Evolutionary conservation across 2,329 filamentous ascomycete species (phyloP).

Genomic region (Exophiala lecanii-corni): DNA sequence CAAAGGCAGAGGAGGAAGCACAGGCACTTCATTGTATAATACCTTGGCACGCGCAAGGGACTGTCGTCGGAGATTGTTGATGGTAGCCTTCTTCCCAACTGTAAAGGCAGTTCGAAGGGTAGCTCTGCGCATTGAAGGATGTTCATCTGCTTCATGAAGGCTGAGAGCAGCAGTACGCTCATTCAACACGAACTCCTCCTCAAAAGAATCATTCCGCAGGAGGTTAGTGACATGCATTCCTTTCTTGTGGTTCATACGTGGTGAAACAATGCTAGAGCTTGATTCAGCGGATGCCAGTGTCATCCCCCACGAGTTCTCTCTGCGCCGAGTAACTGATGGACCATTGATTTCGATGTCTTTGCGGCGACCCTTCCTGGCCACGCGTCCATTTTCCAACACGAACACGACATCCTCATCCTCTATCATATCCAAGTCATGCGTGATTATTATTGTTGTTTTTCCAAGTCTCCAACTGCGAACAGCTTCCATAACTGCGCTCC

Average conservation of each 20-base stretch:
- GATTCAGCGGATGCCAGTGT: too few relatives aligned
- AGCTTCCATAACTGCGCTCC: slow-evolving; percentile 64
- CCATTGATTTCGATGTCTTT: slow-evolving; percentile 52
- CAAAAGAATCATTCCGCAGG: too few relatives aligned
- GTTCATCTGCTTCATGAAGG: background rate
- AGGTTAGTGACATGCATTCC: too few relatives aligned
- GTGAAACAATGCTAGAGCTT: too few relatives aligned
- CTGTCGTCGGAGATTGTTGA: slow-evolving; percentile 13
- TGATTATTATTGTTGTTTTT: slow-evolving; percentile 90
- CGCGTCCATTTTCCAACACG: slow-evolving; percentile 63
- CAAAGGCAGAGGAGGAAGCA: background rate
- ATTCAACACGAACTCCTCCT: too few relatives aligned
- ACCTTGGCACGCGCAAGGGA: slow-evolving; percentile 16
- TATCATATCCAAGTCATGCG: slow-evolving; percentile 81
- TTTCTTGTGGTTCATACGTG: too few relatives aligned
- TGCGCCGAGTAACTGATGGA: too few relatives aligned
- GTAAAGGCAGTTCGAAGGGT: slow-evolving; percentile 3
- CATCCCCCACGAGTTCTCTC: slow-evolving; percentile 11
- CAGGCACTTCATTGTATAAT: slow-evolving; percentile 4
- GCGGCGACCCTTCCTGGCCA: slow-evolving; percentile 66
- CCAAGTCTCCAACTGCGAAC: slow-evolving; percentile 71
- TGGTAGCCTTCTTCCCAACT: slow-evolving; percentile 3
- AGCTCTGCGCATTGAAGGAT: too few relatives aligned
- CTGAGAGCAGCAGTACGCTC: too few relatives aligned
- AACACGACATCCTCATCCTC: slow-evolving; percentile 69